phyloP scores from a whole-genome alignment of 768 basidiomycete genomes.

The Leccinum ochraceum region DNA sequence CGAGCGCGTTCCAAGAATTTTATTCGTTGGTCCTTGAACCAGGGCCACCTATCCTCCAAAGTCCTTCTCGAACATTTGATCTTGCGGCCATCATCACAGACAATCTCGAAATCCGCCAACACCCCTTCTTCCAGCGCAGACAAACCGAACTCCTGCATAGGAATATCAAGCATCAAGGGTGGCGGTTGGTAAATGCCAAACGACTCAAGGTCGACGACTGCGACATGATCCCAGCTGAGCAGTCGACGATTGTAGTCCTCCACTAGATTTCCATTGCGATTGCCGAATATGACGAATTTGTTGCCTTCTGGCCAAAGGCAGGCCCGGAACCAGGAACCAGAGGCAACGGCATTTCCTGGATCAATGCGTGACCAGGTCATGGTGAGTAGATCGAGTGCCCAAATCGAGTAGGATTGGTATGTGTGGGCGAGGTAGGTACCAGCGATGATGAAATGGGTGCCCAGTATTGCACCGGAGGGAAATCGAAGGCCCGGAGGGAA shows the following conservation, averaged over 20 bases:
- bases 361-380: constrained; percentile 90
- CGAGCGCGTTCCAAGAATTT: constrained; percentile 60
- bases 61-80: constrained; percentile 80
- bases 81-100: constrained; percentile 87
- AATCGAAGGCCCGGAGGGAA: constrained; percentile 96
- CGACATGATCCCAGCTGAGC: constrained; percentile 90
- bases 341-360: constrained; percentile 79
- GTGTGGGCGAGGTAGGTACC: constrained; percentile 95
- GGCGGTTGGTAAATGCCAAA: constrained; percentile 96
- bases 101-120: constrained; percentile 88
- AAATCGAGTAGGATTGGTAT: constrained; percentile 94
- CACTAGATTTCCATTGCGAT: constrained; percentile 82
- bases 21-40: constrained; percentile 79
- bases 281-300: constrained; percentile 90
- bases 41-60: constrained; percentile 92
- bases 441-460: constrained; percentile 88
- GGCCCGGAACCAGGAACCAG: constrained; percentile 94
- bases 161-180: constrained; percentile 57
- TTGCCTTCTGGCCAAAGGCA: constrained; percentile 85
- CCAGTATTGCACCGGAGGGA: constrained; percentile 91
- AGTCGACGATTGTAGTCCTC: constrained; percentile 92
- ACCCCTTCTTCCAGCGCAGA: constrained; percentile 78
- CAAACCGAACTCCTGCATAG: constrained; percentile 84
- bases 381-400: constrained; percentile 84
- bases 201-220: constrained; percentile 88